A percentile compares a stretch with the other conserved stretches of the same genome.
phyloP scores from a whole-genome alignment of 441 rosid genomes.

The Arabidopsis hybrid region DNA sequence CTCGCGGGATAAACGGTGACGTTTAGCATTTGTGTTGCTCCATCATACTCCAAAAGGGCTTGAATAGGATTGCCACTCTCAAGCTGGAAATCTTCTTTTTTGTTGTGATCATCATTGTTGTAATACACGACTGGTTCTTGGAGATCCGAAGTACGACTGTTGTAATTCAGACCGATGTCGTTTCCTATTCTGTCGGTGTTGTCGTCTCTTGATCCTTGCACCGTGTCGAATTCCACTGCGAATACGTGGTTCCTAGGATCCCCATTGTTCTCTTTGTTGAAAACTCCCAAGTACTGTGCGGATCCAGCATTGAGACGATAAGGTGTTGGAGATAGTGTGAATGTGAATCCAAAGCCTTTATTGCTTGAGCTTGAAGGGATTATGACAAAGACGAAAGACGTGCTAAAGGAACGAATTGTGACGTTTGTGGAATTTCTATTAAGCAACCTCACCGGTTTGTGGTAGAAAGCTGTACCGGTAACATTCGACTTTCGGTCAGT shows the following conservation, averaged over 20 bases:
- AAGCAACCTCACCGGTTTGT: conserved; percentile 42
- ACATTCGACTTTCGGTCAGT: conserved; percentile 45
- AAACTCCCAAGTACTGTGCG: conserved; percentile 61
- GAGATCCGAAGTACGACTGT: conserved; percentile 42
- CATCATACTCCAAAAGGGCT: conserved; percentile 69
- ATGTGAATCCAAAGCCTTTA: conserved; percentile 75
- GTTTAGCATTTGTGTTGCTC: conserved; percentile 31
- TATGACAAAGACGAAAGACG: conserved; percentile 65
- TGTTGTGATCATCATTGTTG: neutral
- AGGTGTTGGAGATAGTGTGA: conserved; percentile 57
- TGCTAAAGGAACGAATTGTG: conserved; percentile 53
- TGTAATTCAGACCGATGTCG: conserved; percentile 62
- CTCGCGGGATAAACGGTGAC: conserved; percentile 55
- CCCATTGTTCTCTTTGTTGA: conserved; percentile 43
- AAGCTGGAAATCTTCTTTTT: conserved; percentile 45
- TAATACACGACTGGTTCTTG: conserved; percentile 46
- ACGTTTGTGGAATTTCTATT: neutral
- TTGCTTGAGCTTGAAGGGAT: conserved; percentile 44
- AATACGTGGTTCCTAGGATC: conserved; percentile 50
- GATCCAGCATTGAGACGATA: conserved; percentile 52
- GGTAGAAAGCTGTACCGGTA: conserved; percentile 70
- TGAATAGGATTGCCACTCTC: conserved; percentile 57
- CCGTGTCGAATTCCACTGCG: conserved; percentile 75
- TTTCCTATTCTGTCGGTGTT: conserved; percentile 50
- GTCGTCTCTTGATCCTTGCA: conserved; percentile 53